phyloP scores from a whole-genome alignment of 2,329 filamentous ascomycete genomes.

The Talaromyces pinophilus region DNA sequence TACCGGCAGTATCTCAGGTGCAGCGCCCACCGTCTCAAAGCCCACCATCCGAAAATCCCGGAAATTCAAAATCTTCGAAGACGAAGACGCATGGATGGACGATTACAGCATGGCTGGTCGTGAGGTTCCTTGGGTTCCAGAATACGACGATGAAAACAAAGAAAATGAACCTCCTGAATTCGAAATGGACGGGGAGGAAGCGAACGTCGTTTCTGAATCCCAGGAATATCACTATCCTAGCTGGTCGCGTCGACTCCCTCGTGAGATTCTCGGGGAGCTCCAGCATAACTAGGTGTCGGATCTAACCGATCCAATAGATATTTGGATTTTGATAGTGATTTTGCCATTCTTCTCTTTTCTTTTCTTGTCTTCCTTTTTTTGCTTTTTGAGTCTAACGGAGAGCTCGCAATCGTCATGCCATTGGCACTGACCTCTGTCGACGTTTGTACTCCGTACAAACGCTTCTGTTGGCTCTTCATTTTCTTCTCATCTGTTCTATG shows the following conservation, averaged over 20 bases:
- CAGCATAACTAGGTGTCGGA: neutral
- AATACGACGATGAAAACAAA: constrained; percentile 1
- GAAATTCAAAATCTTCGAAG: constrained; percentile 7
- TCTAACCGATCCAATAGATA: neutral
- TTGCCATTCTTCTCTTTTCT: neutral
- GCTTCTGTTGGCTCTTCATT: neutral
- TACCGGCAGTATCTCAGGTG: neutral
- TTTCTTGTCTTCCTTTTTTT: neutral
- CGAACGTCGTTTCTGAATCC: neutral
- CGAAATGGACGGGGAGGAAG: neutral
- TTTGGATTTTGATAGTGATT: neutral
- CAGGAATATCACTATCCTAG: neutral
- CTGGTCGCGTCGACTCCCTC: neutral
- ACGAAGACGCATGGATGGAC: neutral
- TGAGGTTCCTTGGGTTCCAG: neutral
- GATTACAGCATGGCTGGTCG: neutral
- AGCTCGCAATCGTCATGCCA: neutral
- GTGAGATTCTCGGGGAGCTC: neutral
- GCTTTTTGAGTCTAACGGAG: neutral
- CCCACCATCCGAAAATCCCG: neutral
- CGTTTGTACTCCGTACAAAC: neutral
- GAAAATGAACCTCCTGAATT: constrained; percentile 6
- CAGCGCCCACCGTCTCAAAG: neutral
- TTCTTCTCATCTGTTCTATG: neutral
- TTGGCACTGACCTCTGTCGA: neutral